A percentile compares a stretch with the other conserved stretches of the same genome.
These are phyloP conservation scores for Lichina pygmaea DNA, from an alignment of 495 filamentous ascomycete genomes.

Conservation along the genomic window DNA sequence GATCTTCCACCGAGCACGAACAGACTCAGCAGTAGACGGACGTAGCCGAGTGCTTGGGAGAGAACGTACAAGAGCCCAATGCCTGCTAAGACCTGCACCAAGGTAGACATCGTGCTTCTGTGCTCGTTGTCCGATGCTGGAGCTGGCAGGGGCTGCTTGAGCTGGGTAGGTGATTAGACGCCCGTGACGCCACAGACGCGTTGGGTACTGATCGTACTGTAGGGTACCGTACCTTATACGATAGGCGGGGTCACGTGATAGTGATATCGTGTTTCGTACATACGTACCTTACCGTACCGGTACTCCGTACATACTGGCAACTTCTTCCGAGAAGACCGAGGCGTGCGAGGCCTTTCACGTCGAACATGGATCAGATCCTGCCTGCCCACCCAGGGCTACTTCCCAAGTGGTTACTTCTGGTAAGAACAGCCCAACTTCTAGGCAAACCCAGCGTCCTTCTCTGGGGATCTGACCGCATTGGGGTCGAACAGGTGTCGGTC, in stretches of 20 bases:
- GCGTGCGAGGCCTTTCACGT: neutral
- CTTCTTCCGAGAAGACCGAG: too few species aligned
- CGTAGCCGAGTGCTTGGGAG: slow-evolving; percentile 1
- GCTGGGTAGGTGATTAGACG: neutral
- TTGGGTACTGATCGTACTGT: too few species aligned
- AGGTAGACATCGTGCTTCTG: neutral
- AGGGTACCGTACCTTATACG: too few species aligned
- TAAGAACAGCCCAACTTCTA: neutral
- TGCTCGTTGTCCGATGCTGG: neutral
- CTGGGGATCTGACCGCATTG: neutral
- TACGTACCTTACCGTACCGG: too few species aligned
- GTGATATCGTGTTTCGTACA: too few species aligned
- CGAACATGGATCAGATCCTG: slow-evolving; percentile 3
- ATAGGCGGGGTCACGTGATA: too few species aligned
- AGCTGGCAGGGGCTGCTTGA: neutral
- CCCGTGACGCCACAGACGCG: too few species aligned
- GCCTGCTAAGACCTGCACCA: neutral
- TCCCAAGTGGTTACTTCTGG: neutral
- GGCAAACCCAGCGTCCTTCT: neutral
- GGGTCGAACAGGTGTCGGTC: slow-evolving; percentile 24
- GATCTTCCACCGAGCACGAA: slow-evolving; percentile 2
- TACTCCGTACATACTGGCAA: too few species aligned
- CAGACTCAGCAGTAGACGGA: slow-evolving; percentile 1
- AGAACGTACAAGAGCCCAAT: neutral
- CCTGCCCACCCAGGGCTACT: slow-evolving; percentile 14